Conservation (phyloP, 768 basidiomycete genomes). For the Xerocomellus dryophilus region DNA sequence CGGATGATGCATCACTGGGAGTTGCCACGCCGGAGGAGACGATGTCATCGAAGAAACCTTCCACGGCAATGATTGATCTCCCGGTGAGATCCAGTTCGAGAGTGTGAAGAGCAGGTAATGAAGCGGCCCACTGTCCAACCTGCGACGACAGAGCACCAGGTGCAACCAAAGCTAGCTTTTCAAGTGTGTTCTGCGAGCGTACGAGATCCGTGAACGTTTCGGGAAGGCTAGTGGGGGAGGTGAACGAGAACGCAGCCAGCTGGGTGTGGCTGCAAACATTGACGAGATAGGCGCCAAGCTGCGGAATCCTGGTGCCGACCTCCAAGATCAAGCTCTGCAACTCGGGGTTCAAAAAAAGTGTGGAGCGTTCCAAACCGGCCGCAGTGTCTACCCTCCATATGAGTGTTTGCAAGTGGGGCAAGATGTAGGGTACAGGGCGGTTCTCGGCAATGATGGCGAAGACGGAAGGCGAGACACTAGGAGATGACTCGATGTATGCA, state of each 20-base stretch:
- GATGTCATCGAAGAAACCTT: slow-evolving; percentile 77
- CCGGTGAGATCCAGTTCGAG: slow-evolving; percentile 72
- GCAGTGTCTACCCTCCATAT: slow-evolving; percentile 71
- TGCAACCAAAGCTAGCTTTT: slow-evolving; percentile 63
- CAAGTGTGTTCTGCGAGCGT: slow-evolving; percentile 53
- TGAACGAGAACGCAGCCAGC: slow-evolving; percentile 66
- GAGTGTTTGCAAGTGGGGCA: slow-evolving; percentile 67
- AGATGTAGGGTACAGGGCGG: slow-evolving; percentile 59
- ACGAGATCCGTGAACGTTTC: slow-evolving; percentile 69
- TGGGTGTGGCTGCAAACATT: slow-evolving; percentile 62
- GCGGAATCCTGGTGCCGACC: slow-evolving; percentile 53
- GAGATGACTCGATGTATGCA: slow-evolving; percentile 65
- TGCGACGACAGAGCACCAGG: slow-evolving; percentile 70
- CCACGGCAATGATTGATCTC: slow-evolving; percentile 64
- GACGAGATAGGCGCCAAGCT: slow-evolving; percentile 59
- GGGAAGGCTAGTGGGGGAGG: slow-evolving; percentile 65
- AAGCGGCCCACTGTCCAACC: slow-evolving; percentile 73
- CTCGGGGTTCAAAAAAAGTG: slow-evolving; percentile 63
- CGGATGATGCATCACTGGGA: slow-evolving; percentile 66
- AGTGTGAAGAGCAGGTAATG: slow-evolving; percentile 56
- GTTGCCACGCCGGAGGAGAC: slow-evolving; percentile 66
- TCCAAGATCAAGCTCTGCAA: slow-evolving; percentile 62
- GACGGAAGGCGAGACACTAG: slow-evolving; percentile 60
- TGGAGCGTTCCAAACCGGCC: slow-evolving; percentile 60
- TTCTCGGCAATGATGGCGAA: slow-evolving; percentile 66